These are phyloP conservation scores for Debaryomyces psychrophilus DNA, from an alignment of 1,139 yeast species.

Conservation along the genomic window DNA sequence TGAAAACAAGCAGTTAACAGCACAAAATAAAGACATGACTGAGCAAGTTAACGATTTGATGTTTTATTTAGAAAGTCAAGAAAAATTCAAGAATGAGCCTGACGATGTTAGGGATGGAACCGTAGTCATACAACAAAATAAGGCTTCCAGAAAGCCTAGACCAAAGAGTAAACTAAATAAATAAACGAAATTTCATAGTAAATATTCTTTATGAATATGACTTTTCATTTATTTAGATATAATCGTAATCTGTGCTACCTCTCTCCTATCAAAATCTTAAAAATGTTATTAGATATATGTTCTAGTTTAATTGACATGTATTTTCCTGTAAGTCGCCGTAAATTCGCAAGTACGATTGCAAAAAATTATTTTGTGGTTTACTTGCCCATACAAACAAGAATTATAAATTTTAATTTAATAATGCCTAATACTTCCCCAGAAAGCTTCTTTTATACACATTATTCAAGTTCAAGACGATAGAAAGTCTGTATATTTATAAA, in stretches of 20 bases:
- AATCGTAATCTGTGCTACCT: background rate
- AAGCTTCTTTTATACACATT: background rate
- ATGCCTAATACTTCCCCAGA: background rate
- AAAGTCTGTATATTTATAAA: background rate
- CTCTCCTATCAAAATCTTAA: background rate
- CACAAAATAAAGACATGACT: slow-evolving; percentile 53
- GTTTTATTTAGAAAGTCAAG: slow-evolving; percentile 78
- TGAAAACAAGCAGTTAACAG: slow-evolving; percentile 34
- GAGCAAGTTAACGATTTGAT: slow-evolving; percentile 80
- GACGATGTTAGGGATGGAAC: slow-evolving; percentile 76
- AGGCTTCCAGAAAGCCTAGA: slow-evolving; percentile 19
- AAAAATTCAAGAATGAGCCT: slow-evolving; percentile 68
- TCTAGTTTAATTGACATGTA: slow-evolving; percentile 5
- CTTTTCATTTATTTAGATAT: background rate
- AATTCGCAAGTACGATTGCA: slow-evolving; percentile 9
- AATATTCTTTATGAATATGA: no score
- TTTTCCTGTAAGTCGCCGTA: slow-evolving; percentile 18
- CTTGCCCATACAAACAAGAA: slow-evolving; percentile 1
- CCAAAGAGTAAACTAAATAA: slow-evolving; percentile 24
- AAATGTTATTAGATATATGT: background rate
- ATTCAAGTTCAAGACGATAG: background rate
- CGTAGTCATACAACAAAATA: slow-evolving; percentile 43
- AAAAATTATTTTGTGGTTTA: slow-evolving; percentile 7
- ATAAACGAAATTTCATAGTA: background rate
- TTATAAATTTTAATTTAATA: background rate